A percentile compares a stretch with the other conserved stretches of the same genome.
These are phyloP conservation scores for Colletotrichum theobromicola DNA, from an alignment of 2,329 filamentous ascomycete species.

Conservation along the genomic window DNA sequence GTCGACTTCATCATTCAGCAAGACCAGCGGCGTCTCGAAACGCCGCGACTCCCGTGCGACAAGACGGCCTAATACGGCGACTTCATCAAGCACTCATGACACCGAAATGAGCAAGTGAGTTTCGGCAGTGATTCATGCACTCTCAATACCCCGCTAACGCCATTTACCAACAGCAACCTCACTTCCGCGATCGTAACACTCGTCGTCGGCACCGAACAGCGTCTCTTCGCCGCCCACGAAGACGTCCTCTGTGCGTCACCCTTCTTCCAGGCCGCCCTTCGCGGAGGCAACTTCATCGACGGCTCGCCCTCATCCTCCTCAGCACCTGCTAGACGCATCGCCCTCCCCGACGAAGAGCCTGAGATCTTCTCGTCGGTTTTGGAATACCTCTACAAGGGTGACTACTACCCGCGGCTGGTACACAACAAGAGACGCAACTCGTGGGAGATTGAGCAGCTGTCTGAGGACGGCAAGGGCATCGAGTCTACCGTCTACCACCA, in stretches of 20 bases:
- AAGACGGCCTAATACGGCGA: slow-evolving; percentile 54
- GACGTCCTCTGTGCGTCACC: slow-evolving; percentile 80
- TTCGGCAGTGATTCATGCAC: neutral
- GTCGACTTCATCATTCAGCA: slow-evolving; percentile 60
- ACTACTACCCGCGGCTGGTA: slow-evolving; percentile 84
- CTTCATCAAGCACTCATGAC: slow-evolving; percentile 41
- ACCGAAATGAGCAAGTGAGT: slow-evolving; percentile 51
- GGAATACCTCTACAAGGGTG: slow-evolving; percentile 92
- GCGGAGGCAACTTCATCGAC: slow-evolving; percentile 67
- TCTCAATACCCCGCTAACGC: neutral
- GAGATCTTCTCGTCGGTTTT: slow-evolving; percentile 90
- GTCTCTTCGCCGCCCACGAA: slow-evolving; percentile 91
- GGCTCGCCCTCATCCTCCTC: slow-evolving; percentile 38
- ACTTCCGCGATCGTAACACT: slow-evolving; percentile 79
- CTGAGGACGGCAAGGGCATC: slow-evolving; percentile 50
- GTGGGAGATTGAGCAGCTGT: slow-evolving; percentile 78
- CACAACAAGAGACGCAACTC: slow-evolving; percentile 82
- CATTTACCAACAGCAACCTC: slow-evolving; percentile 47
- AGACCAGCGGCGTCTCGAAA: slow-evolving; percentile 59
- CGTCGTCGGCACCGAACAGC: slow-evolving; percentile 79
- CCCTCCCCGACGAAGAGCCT: slow-evolving; percentile 83
- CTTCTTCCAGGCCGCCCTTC: slow-evolving; percentile 74
- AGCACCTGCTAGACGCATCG: slow-evolving; percentile 65
- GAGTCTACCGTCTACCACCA: slow-evolving; percentile 75
- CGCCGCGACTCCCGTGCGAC: slow-evolving; percentile 54